Evolutionary conservation across 1,284 basidiomycete species (phyloP).

Genomic region (Ganoderma sp.): DNA sequence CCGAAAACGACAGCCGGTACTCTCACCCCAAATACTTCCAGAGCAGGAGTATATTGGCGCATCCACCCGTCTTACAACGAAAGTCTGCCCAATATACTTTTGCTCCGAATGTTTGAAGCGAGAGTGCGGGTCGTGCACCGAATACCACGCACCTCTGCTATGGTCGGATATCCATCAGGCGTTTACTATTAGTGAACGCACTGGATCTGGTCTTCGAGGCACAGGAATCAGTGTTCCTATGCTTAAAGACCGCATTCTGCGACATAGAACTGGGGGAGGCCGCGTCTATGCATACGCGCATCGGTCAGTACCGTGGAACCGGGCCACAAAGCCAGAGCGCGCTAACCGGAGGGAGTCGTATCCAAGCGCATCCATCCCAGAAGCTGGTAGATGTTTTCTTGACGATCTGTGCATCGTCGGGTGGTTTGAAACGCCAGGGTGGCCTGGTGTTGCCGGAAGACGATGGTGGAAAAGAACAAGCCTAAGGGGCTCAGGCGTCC

Average conservation of each 20-base stretch:
- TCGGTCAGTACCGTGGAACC: not conserved
- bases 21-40: not conserved
- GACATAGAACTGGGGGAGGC: not conserved
- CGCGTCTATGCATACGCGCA: not conserved
- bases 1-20: not conserved
- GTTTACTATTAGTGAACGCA: too few relatives aligned
- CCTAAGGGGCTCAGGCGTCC: not conserved
- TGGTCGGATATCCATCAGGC: not conserved
- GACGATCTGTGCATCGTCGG: not conserved
- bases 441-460: not conserved
- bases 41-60: slow-evolving; percentile 4
- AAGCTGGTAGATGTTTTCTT: not conserved
- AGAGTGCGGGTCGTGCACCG: not conserved
- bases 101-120: not conserved
- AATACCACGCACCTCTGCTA: not conserved
- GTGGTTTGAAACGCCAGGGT: not conserved
- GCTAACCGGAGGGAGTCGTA: not conserved
- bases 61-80: not conserved
- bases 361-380: not conserved
- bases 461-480: slow-evolving; percentile 1
- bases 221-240: not conserved
- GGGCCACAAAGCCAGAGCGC: not conserved
- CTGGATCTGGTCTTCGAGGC: not conserved
- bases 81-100: not conserved
- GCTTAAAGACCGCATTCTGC: not conserved